Conservation (phyloP, 768 basidiomycete species). For the Rhodotorula taiwanensis region DNA sequence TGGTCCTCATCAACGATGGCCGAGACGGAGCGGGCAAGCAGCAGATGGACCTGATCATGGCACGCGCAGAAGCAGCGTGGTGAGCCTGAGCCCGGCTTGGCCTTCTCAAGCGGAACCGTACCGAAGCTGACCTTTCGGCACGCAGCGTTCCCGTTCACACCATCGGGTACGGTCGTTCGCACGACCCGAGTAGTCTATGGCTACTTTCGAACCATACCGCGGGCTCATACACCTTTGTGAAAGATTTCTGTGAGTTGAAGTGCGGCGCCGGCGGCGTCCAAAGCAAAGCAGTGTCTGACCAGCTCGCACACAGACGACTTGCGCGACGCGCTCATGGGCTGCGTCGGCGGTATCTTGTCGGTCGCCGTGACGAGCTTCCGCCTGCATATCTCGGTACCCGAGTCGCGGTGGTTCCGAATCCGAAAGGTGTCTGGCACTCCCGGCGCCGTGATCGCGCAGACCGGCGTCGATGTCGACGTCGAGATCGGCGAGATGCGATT, state of each 20-base stretch:
- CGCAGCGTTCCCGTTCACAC: constrained; percentile 80
- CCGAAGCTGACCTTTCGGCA: background rate
- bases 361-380: constrained; percentile 90
- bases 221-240: constrained; percentile 96
- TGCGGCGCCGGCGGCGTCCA: no score
- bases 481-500: constrained; percentile 89
- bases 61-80: constrained; percentile 91
- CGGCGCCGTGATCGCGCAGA: constrained; percentile 74
- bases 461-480: constrained; percentile 90
- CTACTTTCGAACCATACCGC: constrained; percentile 96
- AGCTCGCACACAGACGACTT: constrained; percentile 69
- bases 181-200: constrained; percentile 97
- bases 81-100: constrained; percentile 33
- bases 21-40: constrained; percentile 84
- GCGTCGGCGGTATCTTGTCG: constrained; percentile 92
- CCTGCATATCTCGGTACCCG: constrained; percentile 87
- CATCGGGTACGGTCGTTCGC: constrained; percentile 91
- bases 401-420: constrained; percentile 81
- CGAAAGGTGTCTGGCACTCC: constrained; percentile 90
- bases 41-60: constrained; percentile 97
- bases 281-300: no score
- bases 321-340: constrained; percentile 82
- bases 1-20: constrained; percentile 88
- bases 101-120: background rate
- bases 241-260: constrained; percentile 61